Conservation (phyloP, 2,329 filamentous ascomycete genomes). For the Basipetospora chlamydospora region DNA sequence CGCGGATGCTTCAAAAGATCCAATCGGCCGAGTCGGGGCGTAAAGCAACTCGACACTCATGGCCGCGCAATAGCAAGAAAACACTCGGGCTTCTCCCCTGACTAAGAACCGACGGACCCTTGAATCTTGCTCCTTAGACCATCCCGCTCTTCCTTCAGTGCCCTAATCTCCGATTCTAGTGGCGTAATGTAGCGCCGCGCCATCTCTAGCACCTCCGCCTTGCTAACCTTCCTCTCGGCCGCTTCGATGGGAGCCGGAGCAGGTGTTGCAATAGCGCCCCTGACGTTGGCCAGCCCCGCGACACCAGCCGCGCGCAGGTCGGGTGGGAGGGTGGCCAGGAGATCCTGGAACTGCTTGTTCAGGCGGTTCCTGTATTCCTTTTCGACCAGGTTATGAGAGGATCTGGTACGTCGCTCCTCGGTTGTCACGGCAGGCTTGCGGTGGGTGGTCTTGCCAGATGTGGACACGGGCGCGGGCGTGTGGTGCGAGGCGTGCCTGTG, state of each 20-base stretch:
- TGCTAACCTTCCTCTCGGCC: slow-evolving; percentile 18
- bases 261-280: no score
- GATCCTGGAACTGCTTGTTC: slow-evolving; percentile 17
- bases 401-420: slow-evolving; percentile 14
- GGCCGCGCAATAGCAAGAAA: no score
- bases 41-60: no score
- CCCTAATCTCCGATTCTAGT: slow-evolving; percentile 16
- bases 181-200: slow-evolving; percentile 18
- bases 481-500: no score
- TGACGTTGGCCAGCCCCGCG: slow-evolving; percentile 6
- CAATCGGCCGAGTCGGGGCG: no score
- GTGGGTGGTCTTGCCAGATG: slow-evolving; percentile 16
- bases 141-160: slow-evolving; percentile 16
- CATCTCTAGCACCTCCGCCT: slow-evolving; percentile 21
- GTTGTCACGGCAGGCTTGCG: slow-evolving; percentile 13
- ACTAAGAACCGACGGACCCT: no score
- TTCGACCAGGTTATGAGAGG: slow-evolving; percentile 19
- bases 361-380: slow-evolving; percentile 19
- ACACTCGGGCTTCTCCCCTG: no score
- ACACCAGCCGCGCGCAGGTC: slow-evolving; percentile 6
- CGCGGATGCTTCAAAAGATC: no score
- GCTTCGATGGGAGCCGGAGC: slow-evolving; percentile 6
- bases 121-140: slow-evolving; percentile 10
- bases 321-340: slow-evolving; percentile 15
- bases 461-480: no score